Base-by-base conservation (phyloP, 1,284 basidiomycete species). In the Irpex lacteus region DNA sequence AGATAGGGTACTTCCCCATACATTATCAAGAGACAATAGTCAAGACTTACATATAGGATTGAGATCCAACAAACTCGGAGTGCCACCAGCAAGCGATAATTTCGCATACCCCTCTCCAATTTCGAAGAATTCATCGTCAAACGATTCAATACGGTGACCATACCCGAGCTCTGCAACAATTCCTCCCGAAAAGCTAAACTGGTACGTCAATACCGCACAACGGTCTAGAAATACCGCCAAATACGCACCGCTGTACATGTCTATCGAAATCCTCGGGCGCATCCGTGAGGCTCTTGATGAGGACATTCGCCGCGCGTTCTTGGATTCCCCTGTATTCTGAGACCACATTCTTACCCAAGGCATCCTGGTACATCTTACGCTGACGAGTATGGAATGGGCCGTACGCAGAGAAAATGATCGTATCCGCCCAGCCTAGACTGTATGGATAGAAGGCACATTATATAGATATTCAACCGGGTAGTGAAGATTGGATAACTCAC, bases 291-390 rank as follows among this genome's bases (percentile, higher is more conserved):
- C 57, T 64, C 37, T 61, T 37, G 11, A 64, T 49, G 4, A 64
- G 60, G 11, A 49, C 26, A 19, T 57, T 59, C 7, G 60, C 18
- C 36, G 60, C 59, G 3, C 18, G 11, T 18, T 56, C n/a, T 59
- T 64, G 63, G 36, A 62, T 50, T 5, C 47, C n/a, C 2, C 32
- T 59, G 36, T 44, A 64, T 13, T 18, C 60, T 5, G 49, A 21
- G 15, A 26, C 19, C 7, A 21, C 59, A 18, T 64, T 50, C 6
- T 36, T 13, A n/a, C 26, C 15, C 32, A 64, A 50, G 5, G 63
- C 21, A 8, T 64, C 52, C 19, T 61, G 63, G 26, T 57, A 47
- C n/a, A 61, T 47, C 37, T 61, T 60, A 6, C 63, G 59, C 26
- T 56, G 52, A 34, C 47, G 60, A 11, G 60, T 37, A 36, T 61